Evolutionary conservation across 1,139 yeast species (phyloP).

Genomic region (Taiozyma onychis): DNA sequence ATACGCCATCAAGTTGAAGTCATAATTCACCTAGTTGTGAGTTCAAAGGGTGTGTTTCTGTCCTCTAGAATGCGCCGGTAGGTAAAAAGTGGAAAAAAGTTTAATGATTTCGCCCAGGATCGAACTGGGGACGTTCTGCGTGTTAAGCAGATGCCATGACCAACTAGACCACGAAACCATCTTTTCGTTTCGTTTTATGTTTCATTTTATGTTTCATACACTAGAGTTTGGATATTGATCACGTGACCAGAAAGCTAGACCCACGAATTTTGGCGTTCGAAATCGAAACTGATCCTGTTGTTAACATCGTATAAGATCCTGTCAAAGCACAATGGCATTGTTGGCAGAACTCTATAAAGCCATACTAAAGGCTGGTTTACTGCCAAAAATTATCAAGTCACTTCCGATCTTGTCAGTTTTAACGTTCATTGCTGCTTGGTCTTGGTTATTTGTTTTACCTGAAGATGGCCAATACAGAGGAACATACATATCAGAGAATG

Average conservation of each 20-base stretch:
- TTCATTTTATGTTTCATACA: no score
- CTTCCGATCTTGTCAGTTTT: conserved; percentile 63
- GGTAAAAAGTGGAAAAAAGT: conserved; percentile 2
- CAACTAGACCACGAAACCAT: conserved; percentile 91
- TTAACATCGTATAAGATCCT: neutral
- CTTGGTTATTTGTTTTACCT: conserved; percentile 66
- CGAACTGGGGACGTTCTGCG: conserved; percentile 99
- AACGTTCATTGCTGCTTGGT: conserved; percentile 53
- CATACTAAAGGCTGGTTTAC: conserved; percentile 50
- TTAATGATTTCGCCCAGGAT: conserved; percentile 95
- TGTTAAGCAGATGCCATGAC: conserved; percentile 99
- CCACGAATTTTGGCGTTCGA: neutral
- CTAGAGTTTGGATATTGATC: conserved; percentile 25
- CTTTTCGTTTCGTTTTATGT: neutral
- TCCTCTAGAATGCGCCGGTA: no score
- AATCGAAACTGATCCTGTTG: neutral
- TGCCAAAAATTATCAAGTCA: conserved; percentile 48
- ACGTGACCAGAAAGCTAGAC: neutral
- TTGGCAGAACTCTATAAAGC: conserved; percentile 49
- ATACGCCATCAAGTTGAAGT: no score
- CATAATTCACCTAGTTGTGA: no score
- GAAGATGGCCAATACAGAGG: conserved; percentile 73
- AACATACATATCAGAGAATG: conserved; percentile 92
- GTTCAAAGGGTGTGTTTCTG: no score
- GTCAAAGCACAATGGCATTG: conserved; percentile 42